Evolutionary conservation across 768 basidiomycete genomes (phyloP).

Genomic region (Serendipita sp.): DNA sequence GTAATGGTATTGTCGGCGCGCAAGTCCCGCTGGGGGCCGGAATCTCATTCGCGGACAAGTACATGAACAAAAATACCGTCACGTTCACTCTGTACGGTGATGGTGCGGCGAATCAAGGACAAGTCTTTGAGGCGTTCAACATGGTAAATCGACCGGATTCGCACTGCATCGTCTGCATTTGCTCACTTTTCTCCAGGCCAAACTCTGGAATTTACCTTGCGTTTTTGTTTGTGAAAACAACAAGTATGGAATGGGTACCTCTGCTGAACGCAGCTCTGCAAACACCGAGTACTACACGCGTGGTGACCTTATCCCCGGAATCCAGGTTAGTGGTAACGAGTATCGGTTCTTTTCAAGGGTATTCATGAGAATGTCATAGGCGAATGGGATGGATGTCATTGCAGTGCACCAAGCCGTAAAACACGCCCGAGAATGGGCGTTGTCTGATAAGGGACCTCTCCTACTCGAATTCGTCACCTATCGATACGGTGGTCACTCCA

Average conservation of each 20-base stretch:
- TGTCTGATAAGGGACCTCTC: slow-evolving; percentile 74
- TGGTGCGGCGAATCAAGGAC: slow-evolving; percentile 96
- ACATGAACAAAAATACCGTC: slow-evolving; percentile 51
- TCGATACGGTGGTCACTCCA: slow-evolving; percentile 98
- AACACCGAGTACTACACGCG: slow-evolving; percentile 95
- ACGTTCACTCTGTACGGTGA: slow-evolving; percentile 96
- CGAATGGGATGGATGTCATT: slow-evolving; percentile 98
- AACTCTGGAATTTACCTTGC: slow-evolving; percentile 87
- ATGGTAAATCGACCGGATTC: slow-evolving; percentile 47
- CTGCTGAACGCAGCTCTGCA: slow-evolving; percentile 79
- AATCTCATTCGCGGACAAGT: slow-evolving; percentile 87
- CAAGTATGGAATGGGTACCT: slow-evolving; percentile 99
- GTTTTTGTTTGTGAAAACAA: slow-evolving; percentile 98
- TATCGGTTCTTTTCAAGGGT: not conserved
- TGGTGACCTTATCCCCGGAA: slow-evolving; percentile 91
- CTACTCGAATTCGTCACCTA: slow-evolving; percentile 95
- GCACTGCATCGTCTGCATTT: not conserved
- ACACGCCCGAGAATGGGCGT: slow-evolving; percentile 78
- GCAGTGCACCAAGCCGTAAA: slow-evolving; percentile 71
- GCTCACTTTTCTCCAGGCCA: slow-evolving; percentile 38
- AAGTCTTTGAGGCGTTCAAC: slow-evolving; percentile 97
- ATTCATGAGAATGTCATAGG: slow-evolving; percentile 25
- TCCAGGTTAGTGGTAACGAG: slow-evolving; percentile 45
- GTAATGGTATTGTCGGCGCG: slow-evolving; percentile 97
- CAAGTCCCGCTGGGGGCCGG: slow-evolving; percentile 96